These are phyloP conservation scores for Pythium vanterpoolii DNA, from an alignment of 352 stramenopile genomes.

Conservation along the genomic window DNA sequence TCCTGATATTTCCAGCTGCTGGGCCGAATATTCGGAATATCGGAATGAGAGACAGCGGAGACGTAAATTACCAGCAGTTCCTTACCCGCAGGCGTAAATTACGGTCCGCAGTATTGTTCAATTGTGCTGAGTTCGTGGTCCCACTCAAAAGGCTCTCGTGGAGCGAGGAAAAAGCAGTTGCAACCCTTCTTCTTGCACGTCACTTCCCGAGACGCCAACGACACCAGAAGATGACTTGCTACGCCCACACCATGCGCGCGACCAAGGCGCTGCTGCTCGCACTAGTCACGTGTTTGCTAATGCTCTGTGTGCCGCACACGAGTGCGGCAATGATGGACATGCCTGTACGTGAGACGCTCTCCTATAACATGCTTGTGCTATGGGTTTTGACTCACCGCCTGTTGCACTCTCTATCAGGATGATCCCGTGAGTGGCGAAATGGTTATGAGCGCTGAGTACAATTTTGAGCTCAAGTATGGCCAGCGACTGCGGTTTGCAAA, in stretches of 20 bases:
- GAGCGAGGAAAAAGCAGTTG: not conserved
- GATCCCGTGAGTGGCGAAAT: constrained; percentile 65
- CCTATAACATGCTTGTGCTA: not conserved
- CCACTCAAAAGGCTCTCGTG: not conserved
- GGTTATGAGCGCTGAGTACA: constrained; percentile 56
- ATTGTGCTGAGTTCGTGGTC: not conserved
- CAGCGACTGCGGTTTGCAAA: constrained; percentile 60
- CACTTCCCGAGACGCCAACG: not conserved
- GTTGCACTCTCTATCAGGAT: constrained; percentile 33
- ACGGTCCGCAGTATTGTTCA: too few species aligned
- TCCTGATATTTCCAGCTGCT: too few species aligned
- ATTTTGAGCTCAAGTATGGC: constrained; percentile 65
- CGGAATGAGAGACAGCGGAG: too few species aligned
- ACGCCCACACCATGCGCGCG: not conserved
- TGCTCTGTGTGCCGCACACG: constrained; percentile 14
- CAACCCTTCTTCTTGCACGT: not conserved
- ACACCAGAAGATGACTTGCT: not conserved
- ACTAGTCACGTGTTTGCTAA: not conserved
- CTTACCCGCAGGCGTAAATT: too few species aligned
- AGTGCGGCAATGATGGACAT: constrained; percentile 47
- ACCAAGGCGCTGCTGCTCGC: constrained; percentile 19
- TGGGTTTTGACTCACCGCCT: not conserved
- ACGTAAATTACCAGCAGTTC: too few species aligned
- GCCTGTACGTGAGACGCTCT: constrained; percentile 40
- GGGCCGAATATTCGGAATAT: too few species aligned